Evolutionary conservation across 1,284 basidiomycete genomes (phyloP), one percentile per base, ranked within the genome.

Genomic region (Heliocybe sulcata): DNA sequence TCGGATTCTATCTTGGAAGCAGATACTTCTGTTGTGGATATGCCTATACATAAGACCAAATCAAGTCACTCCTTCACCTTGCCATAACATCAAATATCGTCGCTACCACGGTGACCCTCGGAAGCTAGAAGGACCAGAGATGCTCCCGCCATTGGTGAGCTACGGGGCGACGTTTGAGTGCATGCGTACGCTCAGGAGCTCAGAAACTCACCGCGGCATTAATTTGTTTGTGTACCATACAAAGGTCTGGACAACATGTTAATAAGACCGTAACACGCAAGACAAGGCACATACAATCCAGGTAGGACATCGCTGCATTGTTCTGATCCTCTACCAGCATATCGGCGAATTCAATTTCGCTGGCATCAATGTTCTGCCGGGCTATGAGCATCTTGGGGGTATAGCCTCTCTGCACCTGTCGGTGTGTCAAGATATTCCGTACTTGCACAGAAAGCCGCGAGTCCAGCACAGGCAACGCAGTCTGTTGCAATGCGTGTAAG

Each of bases 291-390:
- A 66, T 65, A 94, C 92, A 92, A 67, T 95, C 91, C 4, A 87
- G 70, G 70, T 94, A 94, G 1, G 87, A 85, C 83, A 97, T 83
- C 0, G 90, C 90, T 48, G 93, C 95, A 65, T 98, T 98, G 69
- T 99, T 99, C 68, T 90, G 85, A 72, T 99, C 97, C 73, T 99
- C 97, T 12, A 98, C 85, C 14, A 99, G 77, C 85, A 96, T 91
- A 73, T 99, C 97, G 59, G 91, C 93, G 64, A 96, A 95, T 68
- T 99, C 97, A 54, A 99, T 83, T 73, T 99, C 97, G 57, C 85
- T 79, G 10, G 87, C 95, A 67, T 99, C 97, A 65, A 94, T 76
- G 66, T 98, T 94, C 68, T 99, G 97, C 14, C 97, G 81, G 0
- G 92, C 92, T 50, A 98, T 78, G 35, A 86, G 72, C 57, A 98